These are phyloP conservation scores for Boletus pseudopeckii DNA, from an alignment of 768 basidiomycete genomes.

Conservation along the genomic window DNA sequence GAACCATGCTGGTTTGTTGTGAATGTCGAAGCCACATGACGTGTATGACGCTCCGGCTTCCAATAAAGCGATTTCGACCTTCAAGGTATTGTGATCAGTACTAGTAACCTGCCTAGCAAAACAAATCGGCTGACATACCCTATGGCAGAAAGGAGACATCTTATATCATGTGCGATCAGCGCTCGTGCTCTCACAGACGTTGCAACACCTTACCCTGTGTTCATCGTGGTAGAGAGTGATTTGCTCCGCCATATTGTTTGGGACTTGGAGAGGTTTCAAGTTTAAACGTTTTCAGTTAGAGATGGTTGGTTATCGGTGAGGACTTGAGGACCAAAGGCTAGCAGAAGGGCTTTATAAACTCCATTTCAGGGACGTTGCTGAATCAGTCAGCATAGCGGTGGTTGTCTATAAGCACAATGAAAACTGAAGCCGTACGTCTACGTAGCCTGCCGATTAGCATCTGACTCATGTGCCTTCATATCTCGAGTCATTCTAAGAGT, in stretches of 20 bases:
- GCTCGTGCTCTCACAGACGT: background rate
- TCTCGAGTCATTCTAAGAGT: too few species aligned
- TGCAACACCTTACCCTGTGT: slow-evolving; percentile 35
- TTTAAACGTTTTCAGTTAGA: background rate
- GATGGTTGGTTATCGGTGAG: background rate
- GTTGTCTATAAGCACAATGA: too few species aligned
- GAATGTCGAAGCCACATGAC: slow-evolving; percentile 52
- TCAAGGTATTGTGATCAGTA: background rate
- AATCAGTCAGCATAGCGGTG: background rate
- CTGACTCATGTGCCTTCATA: too few species aligned
- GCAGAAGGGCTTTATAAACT: background rate
- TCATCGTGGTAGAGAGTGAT: slow-evolving; percentile 39
- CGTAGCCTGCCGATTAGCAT: too few species aligned
- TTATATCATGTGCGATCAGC: slow-evolving; percentile 15
- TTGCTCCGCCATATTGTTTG: slow-evolving; percentile 22
- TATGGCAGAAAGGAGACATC: slow-evolving; percentile 55
- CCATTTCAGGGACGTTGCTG: background rate
- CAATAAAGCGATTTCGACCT: slow-evolving; percentile 57
- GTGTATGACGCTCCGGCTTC: slow-evolving; percentile 50
- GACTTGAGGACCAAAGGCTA: background rate
- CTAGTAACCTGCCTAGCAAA: too few species aligned
- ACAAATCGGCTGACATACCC: slow-evolving; percentile 33
- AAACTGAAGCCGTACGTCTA: too few species aligned
- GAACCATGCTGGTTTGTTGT: slow-evolving; percentile 68
- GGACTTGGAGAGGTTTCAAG: too few species aligned